A percentile compares a stretch with the other conserved stretches of the same genome.
Evolutionary conservation across 2,329 filamentous ascomycete species (phyloP).

Genomic region (Penicillium expansum): DNA sequence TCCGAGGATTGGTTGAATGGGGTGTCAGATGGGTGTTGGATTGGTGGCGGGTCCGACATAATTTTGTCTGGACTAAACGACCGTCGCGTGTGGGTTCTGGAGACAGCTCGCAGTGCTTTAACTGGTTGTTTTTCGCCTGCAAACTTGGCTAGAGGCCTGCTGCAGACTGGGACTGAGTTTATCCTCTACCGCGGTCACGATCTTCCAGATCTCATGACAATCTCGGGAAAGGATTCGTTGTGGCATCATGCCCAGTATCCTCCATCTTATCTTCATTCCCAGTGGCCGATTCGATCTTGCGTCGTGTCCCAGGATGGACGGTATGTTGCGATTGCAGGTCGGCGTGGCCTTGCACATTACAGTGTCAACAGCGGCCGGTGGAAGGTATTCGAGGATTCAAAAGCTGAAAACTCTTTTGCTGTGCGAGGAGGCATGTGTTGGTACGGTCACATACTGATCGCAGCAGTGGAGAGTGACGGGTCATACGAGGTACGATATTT

Average conservation of each 20-base stretch:
- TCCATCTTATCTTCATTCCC: conserved; percentile 76
- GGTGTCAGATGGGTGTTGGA: conserved; percentile 75
- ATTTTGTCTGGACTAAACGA: conserved; percentile 69
- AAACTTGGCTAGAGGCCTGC: conserved; percentile 82
- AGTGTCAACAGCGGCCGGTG: conserved; percentile 90
- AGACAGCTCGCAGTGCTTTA: conserved; percentile 92
- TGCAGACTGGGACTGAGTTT: conserved; percentile 83
- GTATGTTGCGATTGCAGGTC: conserved; percentile 94
- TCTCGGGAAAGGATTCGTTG: conserved; percentile 87
- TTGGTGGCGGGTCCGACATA: conserved; percentile 82
- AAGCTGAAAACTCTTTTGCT: conserved; percentile 83
- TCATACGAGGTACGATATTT: conserved; percentile 63
- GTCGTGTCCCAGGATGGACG: conserved; percentile 88
- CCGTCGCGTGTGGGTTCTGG: conserved; percentile 78
- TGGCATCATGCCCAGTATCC: conserved; percentile 94
- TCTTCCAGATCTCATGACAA: conserved; percentile 81
- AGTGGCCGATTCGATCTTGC: conserved; percentile 87
- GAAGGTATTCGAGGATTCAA: conserved; percentile 85
- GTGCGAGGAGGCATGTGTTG: conserved; percentile 97
- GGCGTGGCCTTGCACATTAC: conserved; percentile 89
- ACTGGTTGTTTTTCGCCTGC: conserved; percentile 88
- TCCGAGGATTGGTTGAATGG: conserved; percentile 82
- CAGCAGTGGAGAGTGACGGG: conserved; percentile 81
- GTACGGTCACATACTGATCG: conserved; percentile 93
- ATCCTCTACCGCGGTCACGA: conserved; percentile 95